Evolutionary conservation across 495 filamentous ascomycete species (phyloP).

Genomic region (Xylaria nigripes): DNA sequence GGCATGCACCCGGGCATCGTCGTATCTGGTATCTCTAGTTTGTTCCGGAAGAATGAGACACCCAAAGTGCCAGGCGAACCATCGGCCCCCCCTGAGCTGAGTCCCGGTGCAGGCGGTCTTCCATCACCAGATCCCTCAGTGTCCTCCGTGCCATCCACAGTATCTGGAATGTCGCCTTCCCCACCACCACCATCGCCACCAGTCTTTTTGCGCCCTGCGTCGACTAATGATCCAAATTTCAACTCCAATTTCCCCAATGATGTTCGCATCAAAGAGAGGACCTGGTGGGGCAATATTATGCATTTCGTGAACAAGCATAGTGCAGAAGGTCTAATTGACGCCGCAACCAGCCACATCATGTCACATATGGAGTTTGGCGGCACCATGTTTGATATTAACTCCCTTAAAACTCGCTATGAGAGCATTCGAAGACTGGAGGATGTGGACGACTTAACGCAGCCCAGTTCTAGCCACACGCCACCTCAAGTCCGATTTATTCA

Average conservation of each 20-base stretch:
- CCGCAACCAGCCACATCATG: slow-evolving; percentile 62
- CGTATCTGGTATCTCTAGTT: slow-evolving; percentile 64
- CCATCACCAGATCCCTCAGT: slow-evolving; percentile 31
- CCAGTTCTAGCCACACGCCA: slow-evolving; percentile 15
- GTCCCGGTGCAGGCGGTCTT: slow-evolving; percentile 7
- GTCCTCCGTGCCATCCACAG: slow-evolving; percentile 26
- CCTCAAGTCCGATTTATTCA: slow-evolving; percentile 68
- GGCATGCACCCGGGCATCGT: slow-evolving; percentile 88
- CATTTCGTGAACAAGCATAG: slow-evolving; percentile 76
- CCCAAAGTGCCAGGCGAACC: slow-evolving; percentile 17
- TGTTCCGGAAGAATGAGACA: slow-evolving; percentile 54
- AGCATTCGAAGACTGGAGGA: slow-evolving; percentile 62
- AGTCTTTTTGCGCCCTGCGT: slow-evolving; percentile 11
- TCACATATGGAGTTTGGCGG: slow-evolving; percentile 79
- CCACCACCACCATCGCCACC: slow-evolving; percentile 11
- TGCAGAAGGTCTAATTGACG: slow-evolving; percentile 55
- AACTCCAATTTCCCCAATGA: slow-evolving; percentile 71
- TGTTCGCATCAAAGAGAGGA: slow-evolving; percentile 52
- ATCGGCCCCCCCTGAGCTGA: slow-evolving; percentile 8
- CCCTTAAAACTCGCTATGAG: slow-evolving; percentile 61
- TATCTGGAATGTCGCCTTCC: slow-evolving; percentile 22
- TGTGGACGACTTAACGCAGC: slow-evolving; percentile 37
- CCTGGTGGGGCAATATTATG: slow-evolving; percentile 55
- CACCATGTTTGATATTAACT: slow-evolving; percentile 66
- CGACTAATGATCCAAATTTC: slow-evolving; percentile 53